Evolutionary conservation across 2,329 filamentous ascomycete genomes (phyloP), one percentile per base, ranked within the genome.

Genomic region (Xylaria sp.): DNA sequence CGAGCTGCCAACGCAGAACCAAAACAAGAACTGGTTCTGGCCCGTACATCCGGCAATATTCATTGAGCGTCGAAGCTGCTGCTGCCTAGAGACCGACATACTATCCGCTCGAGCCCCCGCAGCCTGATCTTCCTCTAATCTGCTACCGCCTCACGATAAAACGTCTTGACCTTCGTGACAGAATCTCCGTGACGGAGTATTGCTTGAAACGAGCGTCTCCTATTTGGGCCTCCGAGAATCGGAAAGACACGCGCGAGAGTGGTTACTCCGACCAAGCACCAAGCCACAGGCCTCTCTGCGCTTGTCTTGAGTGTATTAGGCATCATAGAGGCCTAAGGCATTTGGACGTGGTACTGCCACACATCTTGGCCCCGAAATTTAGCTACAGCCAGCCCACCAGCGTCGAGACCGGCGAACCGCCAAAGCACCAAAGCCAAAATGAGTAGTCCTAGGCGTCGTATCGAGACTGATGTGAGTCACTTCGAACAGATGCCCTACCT

Each of bases 391-490:
- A 7, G 9, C 9, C 28, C 3, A 15, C 23, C 3, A 13, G 39
- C 25, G 2, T 41, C 20, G 20, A 46, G 23, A n/a, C 44, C 57
- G 28, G 64, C 44, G 23, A 63, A 25, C 37, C 31, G 66, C 55
- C 69, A 12, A 56, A 58, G 5, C 1, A 28, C 25, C 39, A 18
- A 44, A n/a, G 37, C 20, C 52, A 78, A 74, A 57, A 79, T 79
- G 78, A 77, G 74, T 64, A 79, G 78, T 51, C 77, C 78, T 25
- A 69, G 77, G n/a, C 73, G 78, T 66, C 74, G 78, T 63, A 79
- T 79, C 62, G 78, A 79, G 74, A 79, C 77, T 4, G 78, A 79
- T 76, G 78, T 79, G 74, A 73, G 77, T 76, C 15, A 13, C 15
- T 39, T 28, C 13, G 13, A 25, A 46, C 8, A 58, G 37, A 51